A percentile compares a stretch with the other conserved stretches of the same genome.
Evolutionary conservation across 176 grass and related monocot genomes (phyloP).

Genomic region (Paspalum vaginatum): DNA sequence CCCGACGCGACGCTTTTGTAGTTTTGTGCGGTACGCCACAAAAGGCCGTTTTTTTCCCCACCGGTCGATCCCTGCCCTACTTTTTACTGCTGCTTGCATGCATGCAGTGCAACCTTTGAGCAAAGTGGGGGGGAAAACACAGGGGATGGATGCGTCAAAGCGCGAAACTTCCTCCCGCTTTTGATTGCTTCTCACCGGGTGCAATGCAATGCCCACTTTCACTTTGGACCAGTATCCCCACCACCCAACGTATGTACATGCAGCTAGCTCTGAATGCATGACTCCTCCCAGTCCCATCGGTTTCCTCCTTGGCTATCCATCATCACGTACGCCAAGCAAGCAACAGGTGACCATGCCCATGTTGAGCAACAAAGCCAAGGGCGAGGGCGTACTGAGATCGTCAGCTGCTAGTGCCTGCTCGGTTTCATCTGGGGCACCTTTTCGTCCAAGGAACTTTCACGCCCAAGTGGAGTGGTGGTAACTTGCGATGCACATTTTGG

Average conservation of each 20-base stretch:
- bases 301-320: neutral
- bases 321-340: no score
- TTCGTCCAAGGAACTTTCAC: constrained; percentile 4
- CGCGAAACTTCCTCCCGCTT: constrained; percentile 50
- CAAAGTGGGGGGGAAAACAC: constrained; percentile 12
- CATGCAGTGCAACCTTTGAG: constrained; percentile 30
- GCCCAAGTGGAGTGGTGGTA: neutral
- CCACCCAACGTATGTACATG: neutral
- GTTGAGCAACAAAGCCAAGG: no score
- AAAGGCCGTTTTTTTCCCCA: constrained; percentile 14
- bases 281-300: neutral
- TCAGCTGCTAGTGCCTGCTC: neutral
- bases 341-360: no score
- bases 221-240: neutral
- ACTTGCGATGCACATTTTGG: constrained; percentile 15
- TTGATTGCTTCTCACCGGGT: constrained; percentile 36
- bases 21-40: neutral
- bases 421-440: constrained; percentile 7
- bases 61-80: neutral
- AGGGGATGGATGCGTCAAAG: neutral
- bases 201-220: constrained; percentile 3
- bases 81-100: constrained; percentile 28
- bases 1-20: no score
- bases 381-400: no score
- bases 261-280: constrained; percentile 15